phyloP scores from a whole-genome alignment of 176 grass and related monocot genomes.

The Bonia amplexicaulis region DNA sequence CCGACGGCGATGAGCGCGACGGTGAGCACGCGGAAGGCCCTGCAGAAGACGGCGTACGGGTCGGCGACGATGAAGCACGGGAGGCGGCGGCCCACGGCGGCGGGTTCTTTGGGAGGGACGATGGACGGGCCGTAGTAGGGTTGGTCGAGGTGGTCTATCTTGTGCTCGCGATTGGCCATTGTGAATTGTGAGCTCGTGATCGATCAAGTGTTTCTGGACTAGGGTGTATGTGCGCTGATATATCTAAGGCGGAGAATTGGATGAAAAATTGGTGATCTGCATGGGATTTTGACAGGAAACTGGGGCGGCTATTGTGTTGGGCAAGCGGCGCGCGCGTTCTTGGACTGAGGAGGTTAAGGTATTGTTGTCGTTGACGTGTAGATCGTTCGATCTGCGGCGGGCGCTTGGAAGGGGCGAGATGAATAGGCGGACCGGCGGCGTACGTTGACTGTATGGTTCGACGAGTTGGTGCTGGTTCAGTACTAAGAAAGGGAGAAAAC shows the following conservation, averaged over 20 bases:
- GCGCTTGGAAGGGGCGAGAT: background rate
- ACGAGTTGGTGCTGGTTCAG: background rate
- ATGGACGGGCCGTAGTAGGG: conserved; percentile 19
- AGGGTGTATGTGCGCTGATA: background rate
- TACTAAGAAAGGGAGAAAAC: background rate
- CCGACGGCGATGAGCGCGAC: conserved; percentile 30
- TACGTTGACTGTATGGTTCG: background rate
- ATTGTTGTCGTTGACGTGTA: background rate
- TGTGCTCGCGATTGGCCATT: conserved; percentile 34
- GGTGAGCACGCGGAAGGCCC: conserved; percentile 18
- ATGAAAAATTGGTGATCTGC: background rate
- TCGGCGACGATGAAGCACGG: background rate
- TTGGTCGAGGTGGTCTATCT: conserved; percentile 15
- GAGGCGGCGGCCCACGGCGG: background rate
- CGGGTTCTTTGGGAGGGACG: background rate
- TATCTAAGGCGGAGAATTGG: background rate
- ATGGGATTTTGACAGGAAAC: background rate
- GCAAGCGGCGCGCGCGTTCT: background rate
- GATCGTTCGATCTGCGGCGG: background rate
- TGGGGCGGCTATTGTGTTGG: background rate
- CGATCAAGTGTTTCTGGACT: background rate
- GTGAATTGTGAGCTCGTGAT: background rate
- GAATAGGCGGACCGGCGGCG: background rate
- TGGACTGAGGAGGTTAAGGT: background rate
- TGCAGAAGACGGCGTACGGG: conserved; percentile 12